Percentiles rank a stretch among this genome's conserved stretches.
These are phyloP conservation scores for Skeletonema potamos DNA, from an alignment of 108 stramenopile genomes.

Conservation along the genomic window DNA sequence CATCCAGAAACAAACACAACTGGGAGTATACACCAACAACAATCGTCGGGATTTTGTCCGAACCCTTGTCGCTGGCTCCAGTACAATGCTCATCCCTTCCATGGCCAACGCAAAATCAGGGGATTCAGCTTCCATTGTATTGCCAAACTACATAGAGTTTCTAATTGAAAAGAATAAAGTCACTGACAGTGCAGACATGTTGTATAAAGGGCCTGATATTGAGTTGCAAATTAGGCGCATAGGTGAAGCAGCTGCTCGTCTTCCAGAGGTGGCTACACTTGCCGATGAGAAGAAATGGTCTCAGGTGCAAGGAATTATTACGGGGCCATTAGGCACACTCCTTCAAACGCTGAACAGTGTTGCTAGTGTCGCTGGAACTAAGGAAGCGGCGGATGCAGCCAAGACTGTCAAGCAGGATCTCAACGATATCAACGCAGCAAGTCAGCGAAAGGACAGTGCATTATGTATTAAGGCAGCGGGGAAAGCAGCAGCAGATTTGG, in stretches of 20 bases:
- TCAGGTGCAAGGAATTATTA: conserved; percentile 63
- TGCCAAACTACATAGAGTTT: conserved; percentile 74
- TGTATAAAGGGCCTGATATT: conserved; percentile 65
- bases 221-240: conserved; percentile 48
- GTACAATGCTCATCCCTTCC: conserved; percentile 1
- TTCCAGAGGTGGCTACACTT: conserved; percentile 53
- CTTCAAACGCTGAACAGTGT: conserved; percentile 56
- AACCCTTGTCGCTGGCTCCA: conserved; percentile 6
- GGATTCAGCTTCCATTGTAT: conserved; percentile 50
- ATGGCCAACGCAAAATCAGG: conserved; percentile 56
- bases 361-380: conserved; percentile 21
- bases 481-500: conserved; percentile 51
- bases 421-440: conserved; percentile 53
- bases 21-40: conserved; percentile 6
- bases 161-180: conserved; percentile 64
- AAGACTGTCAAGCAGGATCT: conserved; percentile 59
- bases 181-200: conserved; percentile 28
- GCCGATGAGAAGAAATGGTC: conserved; percentile 67
- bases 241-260: conserved; percentile 41
- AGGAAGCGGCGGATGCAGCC: conserved; percentile 45
- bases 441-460: conserved; percentile 46
- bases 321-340: conserved; percentile 71
- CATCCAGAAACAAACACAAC: neutral
- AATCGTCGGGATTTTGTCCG: conserved; percentile 33
- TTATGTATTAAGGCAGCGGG: conserved; percentile 38